Base-by-base conservation (phyloP, 768 basidiomycete genomes). In the Trametes gibbosa region DNA sequence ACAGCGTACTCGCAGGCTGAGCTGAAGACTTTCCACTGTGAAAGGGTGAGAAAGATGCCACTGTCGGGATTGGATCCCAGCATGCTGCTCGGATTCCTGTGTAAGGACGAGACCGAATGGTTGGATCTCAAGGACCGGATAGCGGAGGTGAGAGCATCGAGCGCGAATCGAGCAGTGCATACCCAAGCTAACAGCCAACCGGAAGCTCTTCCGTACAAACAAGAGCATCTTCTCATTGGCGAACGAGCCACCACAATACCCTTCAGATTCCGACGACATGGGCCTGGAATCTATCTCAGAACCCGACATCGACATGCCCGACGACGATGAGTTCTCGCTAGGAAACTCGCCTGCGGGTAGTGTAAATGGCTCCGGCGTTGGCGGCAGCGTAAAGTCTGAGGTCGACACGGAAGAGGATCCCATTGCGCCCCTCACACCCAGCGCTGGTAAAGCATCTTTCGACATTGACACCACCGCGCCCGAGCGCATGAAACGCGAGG, bases 11-110 rank as follows among this genome's bases (percentile, higher is more conserved):
- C 81, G 1, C 73, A 81, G 2, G 62, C 78, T 5, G 92, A 95
- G 68, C 75, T 98, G 34, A 83, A 83, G 67, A 96, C 92, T 13
- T 99, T 95, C 77, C 97, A 98, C 73, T 95, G 94, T 70, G 97
- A 99, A n/a, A 85, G 89, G 17, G 89, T 98, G 39, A 81, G 93
- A 69, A 98, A 96, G 83, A 96, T 98, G 91, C 89, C 89, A 0
- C 73, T 98, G 35, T 84, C 85, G 40, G 90, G 89, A 27, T 76
- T 99, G 54, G 97, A 98, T 71, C 97, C 96, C 23, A 97, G 94
- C 66, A 98, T 99, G 97, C 77, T 99, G 7, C 81, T 98, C 59
- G 95, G 95, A 12, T 98, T 99, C 70, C 69, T 98, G 64, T 87
- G 89, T 70, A 83, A 82, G 66, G 85, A 91, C 68, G 89, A 92